These are phyloP conservation scores for Ustilago shanxiensis DNA, from an alignment of 1,284 basidiomycete species.

Conservation along the genomic window DNA sequence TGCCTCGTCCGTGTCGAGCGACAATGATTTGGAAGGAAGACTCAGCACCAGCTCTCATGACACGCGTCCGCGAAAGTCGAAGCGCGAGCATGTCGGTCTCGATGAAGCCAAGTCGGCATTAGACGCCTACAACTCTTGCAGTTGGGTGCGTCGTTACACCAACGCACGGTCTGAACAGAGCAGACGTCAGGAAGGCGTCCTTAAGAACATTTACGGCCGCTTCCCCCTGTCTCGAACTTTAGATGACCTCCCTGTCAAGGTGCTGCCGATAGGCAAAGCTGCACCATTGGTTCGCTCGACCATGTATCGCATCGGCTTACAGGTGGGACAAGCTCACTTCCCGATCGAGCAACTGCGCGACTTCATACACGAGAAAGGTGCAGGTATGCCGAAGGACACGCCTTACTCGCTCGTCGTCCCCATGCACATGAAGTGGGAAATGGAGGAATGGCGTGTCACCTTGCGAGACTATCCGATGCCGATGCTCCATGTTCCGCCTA, in stretches of 20 bases:
- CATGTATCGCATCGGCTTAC: conserved; percentile 76
- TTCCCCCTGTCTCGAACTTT: conserved; percentile 37
- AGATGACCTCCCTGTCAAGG: conserved; percentile 72
- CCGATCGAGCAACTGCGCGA: conserved; percentile 75
- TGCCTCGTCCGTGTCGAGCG: conserved; percentile 4
- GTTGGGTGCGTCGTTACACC: conserved; percentile 76
- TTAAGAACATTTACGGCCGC: conserved; percentile 67
- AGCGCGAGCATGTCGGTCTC: conserved; percentile 23
- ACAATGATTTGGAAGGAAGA: conserved; percentile 14
- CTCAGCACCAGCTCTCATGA: conserved; percentile 27
- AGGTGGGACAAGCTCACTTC: conserved; percentile 78
- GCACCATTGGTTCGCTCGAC: conserved; percentile 83
- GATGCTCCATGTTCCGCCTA: conserved; percentile 72
- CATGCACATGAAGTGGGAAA: conserved; percentile 80
- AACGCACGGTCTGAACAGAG: conserved; percentile 71
- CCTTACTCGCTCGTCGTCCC: conserved; percentile 86
- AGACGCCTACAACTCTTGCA: conserved; percentile 80
- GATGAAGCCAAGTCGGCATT: conserved; percentile 82
- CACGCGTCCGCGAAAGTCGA: conserved; percentile 7
- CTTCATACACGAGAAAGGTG: conserved; percentile 80
- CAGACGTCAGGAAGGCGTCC: conserved; percentile 71
- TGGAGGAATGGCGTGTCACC: conserved; percentile 77
- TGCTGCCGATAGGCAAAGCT: conserved; percentile 72
- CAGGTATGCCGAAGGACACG: conserved; percentile 79
- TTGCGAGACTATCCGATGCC: conserved; percentile 81